These are phyloP conservation scores for Phytophthora syringae DNA, from an alignment of 352 stramenopile species.

Conservation along the genomic window DNA sequence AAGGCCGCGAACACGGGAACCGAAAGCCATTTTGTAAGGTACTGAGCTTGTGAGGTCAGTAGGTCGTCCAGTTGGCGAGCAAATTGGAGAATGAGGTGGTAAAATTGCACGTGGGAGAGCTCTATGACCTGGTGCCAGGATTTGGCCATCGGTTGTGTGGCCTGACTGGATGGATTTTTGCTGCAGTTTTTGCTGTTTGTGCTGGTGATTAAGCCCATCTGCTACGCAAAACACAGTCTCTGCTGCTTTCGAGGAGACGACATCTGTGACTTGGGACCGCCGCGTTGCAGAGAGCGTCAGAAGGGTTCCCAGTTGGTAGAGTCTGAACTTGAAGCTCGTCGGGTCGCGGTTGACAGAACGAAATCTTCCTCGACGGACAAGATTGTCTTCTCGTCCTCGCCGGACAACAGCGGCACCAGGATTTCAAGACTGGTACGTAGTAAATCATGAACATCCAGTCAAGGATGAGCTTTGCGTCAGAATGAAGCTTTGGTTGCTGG, in stretches of 20 bases:
- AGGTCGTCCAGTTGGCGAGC: conserved; percentile 18
- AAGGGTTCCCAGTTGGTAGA: conserved; percentile 13
- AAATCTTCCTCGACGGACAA: conserved; percentile 3
- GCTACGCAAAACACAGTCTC: conserved; percentile 5
- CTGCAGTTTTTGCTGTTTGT: conserved; percentile 36
- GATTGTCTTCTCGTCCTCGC: conserved; percentile 18
- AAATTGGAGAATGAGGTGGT: conserved; percentile 34
- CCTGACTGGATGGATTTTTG: conserved; percentile 30
- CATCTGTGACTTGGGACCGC: conserved; percentile 16
- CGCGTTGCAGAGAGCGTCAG: conserved; percentile 1
- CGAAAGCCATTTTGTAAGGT: conserved; percentile 31
- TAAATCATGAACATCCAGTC: too few species aligned
- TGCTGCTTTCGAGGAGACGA: conserved; percentile 14
- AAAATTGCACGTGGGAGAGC: conserved; percentile 11
- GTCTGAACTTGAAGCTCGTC: conserved; percentile 11
- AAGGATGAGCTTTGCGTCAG: too few species aligned
- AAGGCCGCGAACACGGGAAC: conserved; percentile 24
- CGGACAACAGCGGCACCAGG: background rate
- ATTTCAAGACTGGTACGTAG: background rate
- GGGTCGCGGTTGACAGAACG: conserved; percentile 5
- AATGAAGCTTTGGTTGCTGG: too few species aligned
- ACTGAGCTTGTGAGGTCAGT: conserved; percentile 42
- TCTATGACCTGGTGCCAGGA: conserved; percentile 21
- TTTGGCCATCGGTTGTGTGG: conserved; percentile 16
- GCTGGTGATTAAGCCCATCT: conserved; percentile 26